Evolutionary conservation across 768 basidiomycete genomes (phyloP).

Genomic region (Russula sp.): DNA sequence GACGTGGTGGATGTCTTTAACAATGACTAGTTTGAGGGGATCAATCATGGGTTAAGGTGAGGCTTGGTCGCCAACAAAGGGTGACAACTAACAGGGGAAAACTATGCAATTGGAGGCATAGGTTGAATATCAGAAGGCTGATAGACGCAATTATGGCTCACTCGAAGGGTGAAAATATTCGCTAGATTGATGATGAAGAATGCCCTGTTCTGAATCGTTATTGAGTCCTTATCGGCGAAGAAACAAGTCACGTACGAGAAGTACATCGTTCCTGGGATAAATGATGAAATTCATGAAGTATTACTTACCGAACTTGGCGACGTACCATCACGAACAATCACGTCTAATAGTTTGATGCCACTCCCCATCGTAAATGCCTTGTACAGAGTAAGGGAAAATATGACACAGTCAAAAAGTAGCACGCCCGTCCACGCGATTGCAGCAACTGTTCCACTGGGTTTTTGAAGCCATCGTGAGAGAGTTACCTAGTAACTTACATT

Average conservation of each 20-base stretch:
- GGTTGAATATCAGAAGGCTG: not conserved
- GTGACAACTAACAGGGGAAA: constrained; percentile 4
- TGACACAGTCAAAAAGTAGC: constrained; percentile 1
- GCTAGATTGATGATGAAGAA: constrained; percentile 8
- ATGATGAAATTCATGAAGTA: not conserved
- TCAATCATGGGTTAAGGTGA: not conserved
- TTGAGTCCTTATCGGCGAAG: not conserved
- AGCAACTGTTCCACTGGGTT: not conserved
- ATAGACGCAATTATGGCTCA: not conserved
- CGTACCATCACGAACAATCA: constrained; percentile 16
- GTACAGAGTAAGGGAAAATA: constrained; percentile 13
- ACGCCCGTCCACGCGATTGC: constrained; percentile 11
- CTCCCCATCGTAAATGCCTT: constrained; percentile 9
- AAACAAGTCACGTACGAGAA: constrained; percentile 2
- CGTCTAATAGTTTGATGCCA: constrained; percentile 3
- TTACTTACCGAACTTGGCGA: not conserved
- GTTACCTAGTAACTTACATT: not conserved
- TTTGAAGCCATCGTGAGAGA: not conserved
- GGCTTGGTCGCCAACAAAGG: not conserved
- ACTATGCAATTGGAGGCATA: not conserved
- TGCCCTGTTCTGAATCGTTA: not conserved
- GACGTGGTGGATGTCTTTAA: not conserved
- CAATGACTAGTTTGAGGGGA: not conserved
- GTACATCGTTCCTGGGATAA: constrained; percentile 9
- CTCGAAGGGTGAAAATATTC: constrained; percentile 11